Conservation (phyloP, 768 basidiomycete species). For the Auricularia sp. region DNA sequence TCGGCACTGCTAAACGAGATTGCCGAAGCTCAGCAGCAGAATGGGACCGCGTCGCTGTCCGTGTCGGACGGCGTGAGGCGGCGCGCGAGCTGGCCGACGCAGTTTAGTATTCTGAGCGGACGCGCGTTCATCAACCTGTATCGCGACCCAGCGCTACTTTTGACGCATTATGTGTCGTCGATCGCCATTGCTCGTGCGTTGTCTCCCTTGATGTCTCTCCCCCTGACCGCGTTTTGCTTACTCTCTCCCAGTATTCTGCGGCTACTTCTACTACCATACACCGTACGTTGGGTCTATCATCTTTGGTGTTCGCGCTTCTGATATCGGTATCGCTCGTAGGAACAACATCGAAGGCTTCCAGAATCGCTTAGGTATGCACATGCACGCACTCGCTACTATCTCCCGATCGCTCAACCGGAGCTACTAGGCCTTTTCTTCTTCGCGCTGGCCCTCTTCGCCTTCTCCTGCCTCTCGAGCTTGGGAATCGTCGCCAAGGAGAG, state of each 20-base stretch:
- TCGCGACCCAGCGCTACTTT: slow-evolving; percentile 83
- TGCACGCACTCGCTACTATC: neutral
- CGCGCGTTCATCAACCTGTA: slow-evolving; percentile 98
- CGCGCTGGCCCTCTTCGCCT: slow-evolving; percentile 90
- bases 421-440: slow-evolving; percentile 86
- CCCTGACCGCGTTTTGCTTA: neutral
- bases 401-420: slow-evolving; percentile 23
- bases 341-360: slow-evolving; percentile 97
- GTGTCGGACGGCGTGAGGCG: slow-evolving; percentile 35
- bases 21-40: neutral
- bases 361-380: slow-evolving; percentile 63
- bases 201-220: neutral
- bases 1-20: slow-evolving; percentile 52
- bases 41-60: slow-evolving; percentile 5
- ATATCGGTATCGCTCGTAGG: slow-evolving; percentile 21
- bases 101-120: slow-evolving; percentile 90
- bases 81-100: slow-evolving; percentile 78
- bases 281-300: slow-evolving; percentile 36
- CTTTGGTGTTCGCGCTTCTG: neutral
- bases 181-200: slow-evolving; percentile 73
- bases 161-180: slow-evolving; percentile 82
- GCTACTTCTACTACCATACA: slow-evolving; percentile 85
- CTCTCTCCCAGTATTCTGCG: slow-evolving; percentile 63
- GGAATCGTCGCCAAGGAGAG: slow-evolving; percentile 92
- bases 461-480: slow-evolving; percentile 90